Conservation (phyloP, 805 yeast species). For the Yamadazyma takamatsuzukensis region DNA sequence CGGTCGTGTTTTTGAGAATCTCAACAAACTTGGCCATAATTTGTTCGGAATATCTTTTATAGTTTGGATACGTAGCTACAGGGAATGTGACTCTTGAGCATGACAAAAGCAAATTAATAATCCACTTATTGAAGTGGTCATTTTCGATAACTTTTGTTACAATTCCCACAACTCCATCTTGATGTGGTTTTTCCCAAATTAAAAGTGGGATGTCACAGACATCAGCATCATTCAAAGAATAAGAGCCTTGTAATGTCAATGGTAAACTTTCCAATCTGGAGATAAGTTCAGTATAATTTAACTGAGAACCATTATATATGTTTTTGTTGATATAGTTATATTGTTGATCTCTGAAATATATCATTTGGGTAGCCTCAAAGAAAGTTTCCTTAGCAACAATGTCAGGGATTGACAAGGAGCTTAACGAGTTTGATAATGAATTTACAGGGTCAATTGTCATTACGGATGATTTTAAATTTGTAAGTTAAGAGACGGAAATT, state of each 20-base stretch:
- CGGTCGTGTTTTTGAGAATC: conserved; percentile 44
- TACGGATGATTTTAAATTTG: not conserved
- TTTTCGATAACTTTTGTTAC: conserved; percentile 22
- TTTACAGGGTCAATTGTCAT: not conserved
- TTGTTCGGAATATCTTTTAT: conserved; percentile 6
- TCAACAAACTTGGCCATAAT: conserved; percentile 43
- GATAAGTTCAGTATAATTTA: no score
- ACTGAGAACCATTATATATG: conserved; percentile 7
- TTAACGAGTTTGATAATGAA: conserved; percentile 5
- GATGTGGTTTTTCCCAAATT: conserved; percentile 20
- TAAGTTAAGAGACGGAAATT: no score
- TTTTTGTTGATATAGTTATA: conserved; percentile 2
- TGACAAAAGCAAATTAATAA: conserved; percentile 22
- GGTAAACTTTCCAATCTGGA: no score
- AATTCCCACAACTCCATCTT: conserved; percentile 22
- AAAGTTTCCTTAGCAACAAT: conserved; percentile 1
- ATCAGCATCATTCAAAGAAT: not conserved
- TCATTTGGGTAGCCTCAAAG: conserved; percentile 8
- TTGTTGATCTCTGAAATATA: conserved; percentile 8
- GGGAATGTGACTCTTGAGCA: conserved; percentile 17
- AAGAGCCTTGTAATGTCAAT: no score
- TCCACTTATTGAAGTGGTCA: conserved; percentile 30
- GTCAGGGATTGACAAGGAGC: conserved; percentile 7
- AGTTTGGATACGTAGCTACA: conserved; percentile 1
- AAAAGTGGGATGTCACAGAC: conserved; percentile 2